Evolutionary conservation across 129 eudicot species (phyloP), one percentile per base, ranked within the genome.

Genomic region (Sambucus nigra): DNA sequence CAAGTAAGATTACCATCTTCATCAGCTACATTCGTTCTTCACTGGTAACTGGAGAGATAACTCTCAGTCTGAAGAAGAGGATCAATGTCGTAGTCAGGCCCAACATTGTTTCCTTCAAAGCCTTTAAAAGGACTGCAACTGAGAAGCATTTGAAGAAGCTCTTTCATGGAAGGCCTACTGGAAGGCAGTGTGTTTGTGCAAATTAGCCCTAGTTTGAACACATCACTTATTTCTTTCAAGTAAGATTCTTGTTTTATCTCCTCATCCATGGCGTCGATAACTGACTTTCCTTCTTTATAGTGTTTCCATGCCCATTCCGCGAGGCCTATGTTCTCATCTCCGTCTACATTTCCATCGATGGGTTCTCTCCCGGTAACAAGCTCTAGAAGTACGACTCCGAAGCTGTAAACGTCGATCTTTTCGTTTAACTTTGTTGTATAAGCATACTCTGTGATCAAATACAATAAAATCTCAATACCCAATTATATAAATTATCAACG

Each of bases 251-350:
- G 78, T 59, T 70, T 81, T 41, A 88, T 73, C 65, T 72, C 76
- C 3, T 72, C 61, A 53, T 88, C 97, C 27, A 88, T 9, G 1
- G 66, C 65, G 16, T 80, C 80, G 2, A 16, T 72, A 41, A 84
- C 53, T 2, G 84, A 57, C 8, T 73, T 75, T 18, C 74, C 87
- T 42, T 84, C 82, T 17, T 74, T 65, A 44, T 69, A 76, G 50
- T 81, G 72, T 59, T 40, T 69, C 97, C 97, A 88, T 26, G 94
- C 83, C 97, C 95, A 88, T 55, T 88, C 92, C 14, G 92, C 95
- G 0, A 88, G 87, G 72, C 67, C 75, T 56, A 57, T 72, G 61
- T 84, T n/a, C n/a, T n/a, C n/a, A n/a, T n/a, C 50, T 27, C 69
- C 80, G 11, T 64, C 80, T n/a, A n/a, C n/a, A n/a, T n/a, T n/a